Percentiles rank a stretch among this genome's conserved stretches.
phyloP scores from a whole-genome alignment of 2,329 filamentous ascomycete genomes.

The Atkinsonella texensis region DNA sequence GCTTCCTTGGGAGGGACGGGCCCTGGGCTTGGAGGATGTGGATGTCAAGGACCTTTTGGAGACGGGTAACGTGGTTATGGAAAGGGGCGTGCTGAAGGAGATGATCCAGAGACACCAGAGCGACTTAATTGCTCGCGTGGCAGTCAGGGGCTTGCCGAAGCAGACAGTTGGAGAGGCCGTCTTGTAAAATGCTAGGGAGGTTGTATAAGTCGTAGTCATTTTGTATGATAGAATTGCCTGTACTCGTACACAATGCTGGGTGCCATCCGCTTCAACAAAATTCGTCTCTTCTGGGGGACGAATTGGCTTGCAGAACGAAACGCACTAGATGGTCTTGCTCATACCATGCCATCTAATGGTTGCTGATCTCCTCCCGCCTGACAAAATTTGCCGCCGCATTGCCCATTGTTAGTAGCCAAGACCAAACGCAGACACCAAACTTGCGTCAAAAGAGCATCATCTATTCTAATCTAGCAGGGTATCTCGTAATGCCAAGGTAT shows the following conservation, averaged over 20 bases:
- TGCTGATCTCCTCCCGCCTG: no score
- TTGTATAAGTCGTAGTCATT: no score
- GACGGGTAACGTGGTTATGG: constrained; percentile 73
- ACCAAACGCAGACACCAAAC: no score
- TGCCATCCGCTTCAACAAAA: not conserved
- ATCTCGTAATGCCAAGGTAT: constrained; percentile 3
- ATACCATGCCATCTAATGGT: no score
- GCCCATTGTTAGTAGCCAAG: no score
- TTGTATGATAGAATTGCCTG: not conserved
- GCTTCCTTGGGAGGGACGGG: constrained; percentile 54
- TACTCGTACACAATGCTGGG: not conserved
- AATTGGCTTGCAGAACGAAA: no score
- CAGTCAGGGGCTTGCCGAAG: constrained; percentile 27
- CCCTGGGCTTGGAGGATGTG: constrained; percentile 62
- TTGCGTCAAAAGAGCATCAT: no score
- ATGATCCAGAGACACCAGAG: constrained; percentile 63
- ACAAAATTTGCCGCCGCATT: no score
- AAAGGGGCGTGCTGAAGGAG: constrained; percentile 64
- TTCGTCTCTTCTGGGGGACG: no score
- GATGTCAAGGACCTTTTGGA: constrained; percentile 93
- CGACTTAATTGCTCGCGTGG: constrained; percentile 43
- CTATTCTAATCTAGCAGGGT: not conserved
- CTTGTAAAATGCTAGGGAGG: not conserved
- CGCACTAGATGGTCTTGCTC: no score
- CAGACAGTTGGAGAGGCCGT: constrained; percentile 20